Conservation (phyloP, 352 stramenopile genomes). For the Phytophthora syringae region DNA sequence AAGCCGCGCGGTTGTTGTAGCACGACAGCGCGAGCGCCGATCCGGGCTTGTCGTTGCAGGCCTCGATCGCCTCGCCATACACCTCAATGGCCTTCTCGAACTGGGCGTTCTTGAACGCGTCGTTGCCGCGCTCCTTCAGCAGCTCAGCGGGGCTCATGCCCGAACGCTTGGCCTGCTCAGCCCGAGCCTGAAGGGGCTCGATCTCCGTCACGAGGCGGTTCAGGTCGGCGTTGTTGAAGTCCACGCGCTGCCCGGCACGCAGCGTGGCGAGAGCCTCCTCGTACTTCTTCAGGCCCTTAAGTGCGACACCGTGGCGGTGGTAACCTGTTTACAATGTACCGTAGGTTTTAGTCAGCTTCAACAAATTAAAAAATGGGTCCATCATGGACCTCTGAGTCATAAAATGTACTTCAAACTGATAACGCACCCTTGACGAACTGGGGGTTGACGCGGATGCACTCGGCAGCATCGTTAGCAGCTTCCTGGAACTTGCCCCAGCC, state of each 20-base stretch:
- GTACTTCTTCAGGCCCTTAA: conserved; percentile 90
- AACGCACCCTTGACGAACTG: conserved; percentile 92
- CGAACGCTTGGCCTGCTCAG: conserved; percentile 65
- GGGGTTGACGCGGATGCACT: conserved; percentile 93
- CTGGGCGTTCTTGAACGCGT: conserved; percentile 90
- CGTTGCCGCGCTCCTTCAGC: conserved; percentile 95
- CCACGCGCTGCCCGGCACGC: conserved; percentile 72
- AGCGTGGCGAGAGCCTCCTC: conserved; percentile 79
- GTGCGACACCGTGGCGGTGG: conserved; percentile 93
- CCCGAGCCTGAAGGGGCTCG: conserved; percentile 77
- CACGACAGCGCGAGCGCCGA: conserved; percentile 92
- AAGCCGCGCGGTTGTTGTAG: conserved; percentile 95
- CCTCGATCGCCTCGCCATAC: conserved; percentile 94
- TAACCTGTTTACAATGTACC: conserved; percentile 60
- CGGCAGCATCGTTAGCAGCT: conserved; percentile 85
- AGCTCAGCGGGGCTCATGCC: conserved; percentile 86
- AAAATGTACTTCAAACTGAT: not conserved
- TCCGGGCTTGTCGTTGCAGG: conserved; percentile 63
- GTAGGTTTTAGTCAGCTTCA: conserved; percentile 20
- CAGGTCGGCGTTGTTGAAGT: conserved; percentile 89
- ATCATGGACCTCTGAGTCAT: conserved; percentile 16
- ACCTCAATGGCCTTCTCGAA: conserved; percentile 93
- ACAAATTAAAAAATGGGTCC: conserved; percentile 18
- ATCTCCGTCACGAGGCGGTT: conserved; percentile 84
- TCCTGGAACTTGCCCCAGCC: conserved; percentile 77